Evolutionary conservation across 768 basidiomycete genomes (phyloP), one percentile per base, ranked within the genome.

Genomic region (Suillus americanus): DNA sequence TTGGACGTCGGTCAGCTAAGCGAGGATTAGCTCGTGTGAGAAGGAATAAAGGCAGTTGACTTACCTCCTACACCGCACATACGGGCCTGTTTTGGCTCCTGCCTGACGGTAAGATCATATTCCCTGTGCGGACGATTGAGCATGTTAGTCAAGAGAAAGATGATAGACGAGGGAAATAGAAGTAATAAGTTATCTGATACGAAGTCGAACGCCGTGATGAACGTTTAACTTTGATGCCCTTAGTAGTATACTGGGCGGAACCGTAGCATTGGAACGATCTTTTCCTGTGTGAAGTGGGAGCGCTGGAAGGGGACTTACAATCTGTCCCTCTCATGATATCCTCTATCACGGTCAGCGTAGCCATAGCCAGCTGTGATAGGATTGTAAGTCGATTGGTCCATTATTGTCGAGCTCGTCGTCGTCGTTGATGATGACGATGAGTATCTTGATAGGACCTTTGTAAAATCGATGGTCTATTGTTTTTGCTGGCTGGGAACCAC

Each of bases 61-160:
- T 88, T 87, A 69, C 93, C 92, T 50, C 94, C 92, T 12, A 94
- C 90, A 62, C 92, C 92, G 69, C 92, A 94, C 92, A 94, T 94
- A 64, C 92, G 82, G 6, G 91, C 90, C 77, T 95, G 94, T 77
- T 95, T 94, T 3, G 95, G 95, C 77, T 97, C 91, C 74, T 97
- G 94, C 59, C 94, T 83, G 63, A 97, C 89, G 40, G 83, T 86
- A 70, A 97, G 86, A 64, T 95, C 89, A 75, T 96, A 96, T 65
- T 91, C 86, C 74, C 94, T 95, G 78, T 18, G 30, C 23, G 40
- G 38, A 12, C n/a, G 66, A 50, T 35, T n/a, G 8, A 46, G 59
- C 62, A 48, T 60, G 64, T 55, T 43, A n/a, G 35, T 63, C 12
- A 25, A 18, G 33, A 38, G 43, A 30, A 63, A 48, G 37, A 43